Conservation (phyloP, 1,284 basidiomycete species). For the Anthracocystis setariae region DNA sequence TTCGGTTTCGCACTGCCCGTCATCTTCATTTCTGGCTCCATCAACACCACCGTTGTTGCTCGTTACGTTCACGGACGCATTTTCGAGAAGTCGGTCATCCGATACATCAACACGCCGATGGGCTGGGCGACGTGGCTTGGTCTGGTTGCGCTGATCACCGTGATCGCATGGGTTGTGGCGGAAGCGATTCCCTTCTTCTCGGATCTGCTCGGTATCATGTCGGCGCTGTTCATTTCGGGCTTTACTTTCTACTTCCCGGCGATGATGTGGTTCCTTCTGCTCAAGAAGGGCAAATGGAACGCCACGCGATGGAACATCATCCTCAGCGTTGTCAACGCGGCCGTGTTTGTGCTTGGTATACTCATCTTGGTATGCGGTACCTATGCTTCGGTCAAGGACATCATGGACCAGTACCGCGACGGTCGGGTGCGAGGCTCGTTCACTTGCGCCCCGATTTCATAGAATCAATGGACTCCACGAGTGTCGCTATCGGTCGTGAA, state of each 20-base stretch:
- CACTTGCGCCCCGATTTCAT: constrained; percentile 37
- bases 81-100: constrained; percentile 54
- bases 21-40: constrained; percentile 62
- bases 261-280: constrained; percentile 70
- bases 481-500: no score
- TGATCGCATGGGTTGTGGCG: constrained; percentile 54
- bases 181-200: constrained; percentile 56
- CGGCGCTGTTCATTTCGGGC: constrained; percentile 49
- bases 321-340: constrained; percentile 39
- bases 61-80: constrained; percentile 53
- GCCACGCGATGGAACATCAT: constrained; percentile 40
- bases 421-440: constrained; percentile 36
- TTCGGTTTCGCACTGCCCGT: constrained; percentile 59
- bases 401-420: constrained; percentile 32
- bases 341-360: constrained; percentile 48
- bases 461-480: constrained; percentile 5
- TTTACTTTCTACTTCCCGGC: constrained; percentile 58
- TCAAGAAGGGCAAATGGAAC: constrained; percentile 53
- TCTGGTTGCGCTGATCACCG: constrained; percentile 40
- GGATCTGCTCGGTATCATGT: constrained; percentile 49
- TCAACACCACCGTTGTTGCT: constrained; percentile 58
- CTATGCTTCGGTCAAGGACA: constrained; percentile 46
- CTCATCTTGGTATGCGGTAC: constrained; percentile 51
- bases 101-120: constrained; percentile 55
- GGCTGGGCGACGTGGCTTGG: constrained; percentile 56